Base-by-base conservation (phyloP, 2,329 filamentous ascomycete species). In the Trematosphaeria pertusa region DNA sequence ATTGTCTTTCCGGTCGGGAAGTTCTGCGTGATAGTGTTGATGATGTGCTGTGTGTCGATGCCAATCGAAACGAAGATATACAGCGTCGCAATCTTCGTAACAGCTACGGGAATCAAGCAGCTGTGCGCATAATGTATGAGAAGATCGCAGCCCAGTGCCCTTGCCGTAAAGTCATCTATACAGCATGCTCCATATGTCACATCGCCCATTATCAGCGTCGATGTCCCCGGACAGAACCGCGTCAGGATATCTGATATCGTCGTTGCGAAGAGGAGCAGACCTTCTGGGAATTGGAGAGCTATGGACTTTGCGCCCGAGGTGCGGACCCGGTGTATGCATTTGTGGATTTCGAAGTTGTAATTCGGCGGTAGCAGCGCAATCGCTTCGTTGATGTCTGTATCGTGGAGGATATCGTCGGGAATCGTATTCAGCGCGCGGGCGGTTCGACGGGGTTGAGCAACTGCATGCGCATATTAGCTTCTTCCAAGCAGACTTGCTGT, bases 51-150 rank as follows among this genome's bases (percentile, higher is more conserved):
- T 0, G 90, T 89, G 72, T 99, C 94, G 69, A 99, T 97, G 72
- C 87, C 90, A 66, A 99, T 99, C 71, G 96, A 92, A 45, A 99
- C 94, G 69, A 99, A 99, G 58, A 99, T 91, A 73, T 99, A 99
- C 0, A 99, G 81, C 1, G 93, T 97, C 72, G 95, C 94, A 67
- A 99, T 97, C 73, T 91, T 90, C 46, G 94, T 99, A 11, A 97
- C 89, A 59, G 96, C 93, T 9, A 97, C 91, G 0, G 94, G 94
- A 59, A 99, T 96, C 53, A 99, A 80, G 63, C 94, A 99, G 68
- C 89, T 95, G 75, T 99, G 94, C 1, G 94, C 94, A 69, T 99
- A 99, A 75, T 99, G 94, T 1, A 99, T 89, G 8, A 99, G 80
- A 5, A 99, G 78, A 62, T 99, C 94, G 70, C 94, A 99, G 1